Conservation (phyloP, 2,329 filamentous ascomycete species). For the Chlorencoelia australis region DNA sequence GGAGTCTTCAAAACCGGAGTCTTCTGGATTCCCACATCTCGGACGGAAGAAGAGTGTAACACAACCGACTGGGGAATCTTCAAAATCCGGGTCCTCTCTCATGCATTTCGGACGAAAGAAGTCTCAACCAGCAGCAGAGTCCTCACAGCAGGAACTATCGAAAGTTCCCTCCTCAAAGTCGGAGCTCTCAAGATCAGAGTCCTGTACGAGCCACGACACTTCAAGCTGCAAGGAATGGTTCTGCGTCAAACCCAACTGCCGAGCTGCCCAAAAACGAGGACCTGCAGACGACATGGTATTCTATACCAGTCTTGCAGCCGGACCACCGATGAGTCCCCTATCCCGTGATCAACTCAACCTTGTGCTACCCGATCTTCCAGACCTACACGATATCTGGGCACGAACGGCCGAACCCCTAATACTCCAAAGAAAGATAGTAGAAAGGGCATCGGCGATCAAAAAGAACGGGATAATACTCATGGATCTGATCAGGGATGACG, state of each 20-base stretch:
- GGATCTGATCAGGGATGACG: conserved; percentile 54
- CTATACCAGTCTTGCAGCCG: conserved; percentile 47
- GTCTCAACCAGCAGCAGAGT: conserved; percentile 8
- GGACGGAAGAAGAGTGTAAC: too few relatives aligned
- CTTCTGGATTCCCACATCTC: too few relatives aligned
- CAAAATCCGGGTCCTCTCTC: too few relatives aligned
- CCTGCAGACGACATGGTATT: conserved; percentile 38
- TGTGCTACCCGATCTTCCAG: conserved; percentile 45
- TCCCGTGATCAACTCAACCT: conserved; percentile 39
- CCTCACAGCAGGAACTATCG: conserved; percentile 3
- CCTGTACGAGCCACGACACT: conserved; percentile 18
- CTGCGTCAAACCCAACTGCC: conserved; percentile 26
- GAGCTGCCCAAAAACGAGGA: conserved; percentile 16
- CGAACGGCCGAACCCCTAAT: conserved; percentile 53
- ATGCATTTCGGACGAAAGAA: conserved; percentile 47
- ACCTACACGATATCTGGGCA: conserved; percentile 51
- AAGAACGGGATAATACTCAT: conserved; percentile 52
- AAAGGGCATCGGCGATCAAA: conserved; percentile 49
- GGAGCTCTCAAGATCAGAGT: too few relatives aligned
- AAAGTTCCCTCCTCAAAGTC: too few relatives aligned
- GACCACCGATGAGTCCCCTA: conserved; percentile 52
- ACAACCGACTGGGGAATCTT: too few relatives aligned
- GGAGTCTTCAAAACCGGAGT: conserved; percentile 7
- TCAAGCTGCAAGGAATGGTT: conserved; percentile 27
- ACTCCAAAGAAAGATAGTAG: conserved; percentile 47